phyloP scores from a whole-genome alignment of 495 filamentous ascomycete species.

The Penicilliopsis zonata region DNA sequence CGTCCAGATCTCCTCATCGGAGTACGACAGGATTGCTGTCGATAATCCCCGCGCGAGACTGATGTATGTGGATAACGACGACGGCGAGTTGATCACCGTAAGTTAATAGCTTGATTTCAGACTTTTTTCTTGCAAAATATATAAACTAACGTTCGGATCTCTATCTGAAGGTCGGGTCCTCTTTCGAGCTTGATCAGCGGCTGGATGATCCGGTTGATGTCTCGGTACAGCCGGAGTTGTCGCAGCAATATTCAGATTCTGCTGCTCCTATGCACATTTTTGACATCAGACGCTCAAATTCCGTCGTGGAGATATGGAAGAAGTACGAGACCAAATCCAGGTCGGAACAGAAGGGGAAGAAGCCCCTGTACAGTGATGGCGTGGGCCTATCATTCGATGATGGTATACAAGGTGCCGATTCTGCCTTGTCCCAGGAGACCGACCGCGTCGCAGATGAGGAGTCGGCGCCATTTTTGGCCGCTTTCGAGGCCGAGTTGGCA shows the following conservation, averaged over 20 bases:
- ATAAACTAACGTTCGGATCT: slow-evolving; percentile 5
- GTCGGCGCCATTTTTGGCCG: slow-evolving; percentile 29
- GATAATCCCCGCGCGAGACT: slow-evolving; percentile 37
- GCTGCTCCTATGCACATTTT: slow-evolving; percentile 31
- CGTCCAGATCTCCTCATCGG: slow-evolving; percentile 26
- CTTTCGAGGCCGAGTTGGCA: slow-evolving; percentile 41
- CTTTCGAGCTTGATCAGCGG: slow-evolving; percentile 36
- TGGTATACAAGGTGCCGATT: no score
- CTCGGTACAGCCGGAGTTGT: slow-evolving; percentile 1
- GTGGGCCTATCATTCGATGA: no score
- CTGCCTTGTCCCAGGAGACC: not conserved
- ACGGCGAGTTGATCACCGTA: slow-evolving; percentile 42
- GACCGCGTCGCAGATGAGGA: slow-evolving; percentile 5
- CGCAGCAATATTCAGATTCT: slow-evolving; percentile 6
- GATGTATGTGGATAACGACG: slow-evolving; percentile 43
- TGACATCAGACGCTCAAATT: slow-evolving; percentile 34
- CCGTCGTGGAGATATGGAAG: slow-evolving; percentile 31
- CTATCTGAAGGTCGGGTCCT: slow-evolving; percentile 33
- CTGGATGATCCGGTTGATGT: slow-evolving; percentile 30
- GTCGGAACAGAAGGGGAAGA: slow-evolving; percentile 1
- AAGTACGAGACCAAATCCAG: slow-evolving; percentile 12
- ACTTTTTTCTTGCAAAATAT: slow-evolving; percentile 1
- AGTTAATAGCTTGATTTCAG: slow-evolving; percentile 14
- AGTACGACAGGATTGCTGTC: slow-evolving; percentile 38
- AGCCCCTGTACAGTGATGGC: no score